These are phyloP conservation scores for Perilla frutescens DNA, from an alignment of 257 asterid genomes.

Conservation along the genomic window DNA sequence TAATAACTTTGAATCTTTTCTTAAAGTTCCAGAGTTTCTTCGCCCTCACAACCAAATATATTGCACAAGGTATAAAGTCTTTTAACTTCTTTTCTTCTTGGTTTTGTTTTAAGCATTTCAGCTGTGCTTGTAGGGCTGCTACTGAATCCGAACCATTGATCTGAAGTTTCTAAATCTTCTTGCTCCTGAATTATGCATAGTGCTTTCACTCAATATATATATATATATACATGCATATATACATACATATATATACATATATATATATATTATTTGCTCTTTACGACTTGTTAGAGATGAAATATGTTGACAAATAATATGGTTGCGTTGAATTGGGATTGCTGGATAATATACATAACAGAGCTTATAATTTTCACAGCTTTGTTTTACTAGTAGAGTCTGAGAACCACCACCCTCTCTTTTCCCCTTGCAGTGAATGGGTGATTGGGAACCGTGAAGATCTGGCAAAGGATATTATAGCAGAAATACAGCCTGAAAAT, in stretches of 20 bases:
- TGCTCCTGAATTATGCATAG: constrained; percentile 16
- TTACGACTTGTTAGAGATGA: background rate
- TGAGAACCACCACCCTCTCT: constrained; percentile 4
- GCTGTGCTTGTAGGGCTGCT: background rate
- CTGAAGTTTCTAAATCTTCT: constrained; percentile 23
- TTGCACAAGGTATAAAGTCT: constrained; percentile 80
- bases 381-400: constrained; percentile 9
- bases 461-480: constrained; percentile 80
- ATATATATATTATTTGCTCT: background rate
- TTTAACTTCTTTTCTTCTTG: constrained; percentile 21
- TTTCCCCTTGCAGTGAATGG: constrained; percentile 80
- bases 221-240: too few relatives aligned
- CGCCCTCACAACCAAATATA: constrained; percentile 94
- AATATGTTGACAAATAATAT: constrained; percentile 5
- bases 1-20: constrained; percentile 90
- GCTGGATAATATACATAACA: background rate
- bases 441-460: constrained; percentile 98
- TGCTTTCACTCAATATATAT: background rate
- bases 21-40: constrained; percentile 92
- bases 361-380: background rate
- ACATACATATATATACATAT: too few relatives aligned
- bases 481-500: constrained; percentile 93
- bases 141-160: constrained; percentile 19
- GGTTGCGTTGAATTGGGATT: constrained; percentile 2
- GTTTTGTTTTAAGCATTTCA: constrained; percentile 1